Evolutionary conservation across 2,329 filamentous ascomycete genomes (phyloP).

Genomic region (Penicillium sp.): DNA sequence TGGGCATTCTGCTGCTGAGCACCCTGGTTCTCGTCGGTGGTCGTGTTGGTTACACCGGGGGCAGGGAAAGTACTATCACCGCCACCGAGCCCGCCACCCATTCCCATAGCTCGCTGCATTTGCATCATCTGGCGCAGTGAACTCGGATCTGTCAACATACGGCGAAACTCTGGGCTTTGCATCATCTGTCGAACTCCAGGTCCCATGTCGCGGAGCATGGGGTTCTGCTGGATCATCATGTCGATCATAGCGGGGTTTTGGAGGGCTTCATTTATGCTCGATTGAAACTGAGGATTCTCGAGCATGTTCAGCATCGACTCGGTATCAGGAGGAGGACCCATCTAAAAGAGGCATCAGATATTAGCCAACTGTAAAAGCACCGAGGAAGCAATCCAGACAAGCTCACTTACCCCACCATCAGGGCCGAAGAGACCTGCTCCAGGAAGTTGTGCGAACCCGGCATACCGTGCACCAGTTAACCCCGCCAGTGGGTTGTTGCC

Average conservation of each 20-base stretch:
- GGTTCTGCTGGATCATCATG: constrained; percentile 90
- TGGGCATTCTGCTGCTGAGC: constrained; percentile 35
- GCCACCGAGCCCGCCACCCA: constrained; percentile 49
- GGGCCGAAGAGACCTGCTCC: constrained; percentile 86
- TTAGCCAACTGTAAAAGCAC: constrained; percentile 13
- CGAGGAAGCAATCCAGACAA: not conserved
- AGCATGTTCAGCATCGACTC: constrained; percentile 82
- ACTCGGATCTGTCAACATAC: constrained; percentile 89
- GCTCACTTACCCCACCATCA: constrained; percentile 76
- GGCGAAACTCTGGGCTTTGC: constrained; percentile 79
- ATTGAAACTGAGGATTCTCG: constrained; percentile 79
- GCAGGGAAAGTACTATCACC: constrained; percentile 68
- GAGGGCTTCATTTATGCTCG: constrained; percentile 89
- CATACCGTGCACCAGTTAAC: constrained; percentile 88
- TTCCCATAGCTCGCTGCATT: constrained; percentile 65
- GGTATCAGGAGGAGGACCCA: constrained; percentile 79
- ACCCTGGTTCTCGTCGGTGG: constrained; percentile 52
- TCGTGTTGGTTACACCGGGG: constrained; percentile 86
- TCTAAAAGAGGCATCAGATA: constrained; percentile 52
- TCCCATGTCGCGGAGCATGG: constrained; percentile 67
- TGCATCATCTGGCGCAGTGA: constrained; percentile 76
- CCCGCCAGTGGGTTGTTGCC: constrained; percentile 87
- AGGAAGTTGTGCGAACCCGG: constrained; percentile 84
- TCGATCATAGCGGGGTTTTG: constrained; percentile 93
- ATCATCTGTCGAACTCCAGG: constrained; percentile 79